phyloP scores from a whole-genome alignment of 2,329 filamentous ascomycete species.

The Sporothrix schenckii region DNA sequence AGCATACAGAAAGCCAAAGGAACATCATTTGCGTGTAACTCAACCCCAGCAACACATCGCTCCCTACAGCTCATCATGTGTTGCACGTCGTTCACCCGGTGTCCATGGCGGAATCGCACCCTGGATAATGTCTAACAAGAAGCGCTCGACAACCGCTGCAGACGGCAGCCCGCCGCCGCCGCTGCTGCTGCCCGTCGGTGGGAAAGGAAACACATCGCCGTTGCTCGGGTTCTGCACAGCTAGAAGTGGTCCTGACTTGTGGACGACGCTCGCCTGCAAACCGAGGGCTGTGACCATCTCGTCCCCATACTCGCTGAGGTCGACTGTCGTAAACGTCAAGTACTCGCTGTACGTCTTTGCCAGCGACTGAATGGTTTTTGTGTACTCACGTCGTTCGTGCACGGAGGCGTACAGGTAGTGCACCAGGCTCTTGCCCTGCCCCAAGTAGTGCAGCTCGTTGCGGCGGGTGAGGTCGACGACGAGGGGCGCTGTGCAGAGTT shows the following conservation, averaged over 20 bases:
- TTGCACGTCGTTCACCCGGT: too few species aligned
- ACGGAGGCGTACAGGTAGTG: slow-evolving; percentile 43
- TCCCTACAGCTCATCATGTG: slow-evolving; percentile 31
- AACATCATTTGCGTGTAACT: neutral
- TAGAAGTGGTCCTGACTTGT: slow-evolving; percentile 39
- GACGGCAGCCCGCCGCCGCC: slow-evolving; percentile 37
- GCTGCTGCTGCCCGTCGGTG: slow-evolving; percentile 34
- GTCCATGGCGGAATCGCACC: slow-evolving; percentile 48
- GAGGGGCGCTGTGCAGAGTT: slow-evolving; percentile 45
- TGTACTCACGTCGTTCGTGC: slow-evolving; percentile 44
- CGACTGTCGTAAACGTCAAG: slow-evolving; percentile 53
- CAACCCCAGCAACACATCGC: neutral
- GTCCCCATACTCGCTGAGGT: slow-evolving; percentile 51
- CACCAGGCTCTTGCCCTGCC: slow-evolving; percentile 41
- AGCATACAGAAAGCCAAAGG: neutral
- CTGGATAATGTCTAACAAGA: slow-evolving; percentile 51
- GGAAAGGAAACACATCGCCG: slow-evolving; percentile 50
- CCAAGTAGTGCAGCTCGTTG: slow-evolving; percentile 47
- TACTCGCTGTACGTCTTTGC: slow-evolving; percentile 53
- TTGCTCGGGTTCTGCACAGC: slow-evolving; percentile 51
- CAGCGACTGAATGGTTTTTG: slow-evolving; percentile 45
- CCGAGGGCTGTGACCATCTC: slow-evolving; percentile 50
- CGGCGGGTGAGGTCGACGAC: slow-evolving; percentile 51
- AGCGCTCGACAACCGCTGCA: slow-evolving; percentile 46
- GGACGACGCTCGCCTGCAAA: neutral